Percentiles rank a stretch among this genome's conserved stretches.
Evolutionary conservation across 495 filamentous ascomycete species (phyloP).

Genomic region (Margaritispora aquatica): DNA sequence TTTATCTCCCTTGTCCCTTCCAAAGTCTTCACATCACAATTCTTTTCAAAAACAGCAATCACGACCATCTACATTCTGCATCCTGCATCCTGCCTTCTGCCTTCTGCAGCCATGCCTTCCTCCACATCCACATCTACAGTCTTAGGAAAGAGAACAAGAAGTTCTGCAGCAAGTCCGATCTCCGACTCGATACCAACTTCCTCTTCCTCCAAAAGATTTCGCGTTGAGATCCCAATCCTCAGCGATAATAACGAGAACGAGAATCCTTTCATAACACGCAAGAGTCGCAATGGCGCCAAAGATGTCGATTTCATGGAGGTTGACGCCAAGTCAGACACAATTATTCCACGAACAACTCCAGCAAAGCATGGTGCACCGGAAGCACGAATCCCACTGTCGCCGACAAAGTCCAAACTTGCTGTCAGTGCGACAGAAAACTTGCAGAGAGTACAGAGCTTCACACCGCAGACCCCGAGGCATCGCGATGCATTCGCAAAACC

Average conservation of each 20-base stretch:
- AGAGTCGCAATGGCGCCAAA: background rate
- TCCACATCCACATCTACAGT: too few relatives aligned
- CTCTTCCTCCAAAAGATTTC: constrained; percentile 25
- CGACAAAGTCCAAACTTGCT: constrained; percentile 9
- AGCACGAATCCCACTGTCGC: constrained; percentile 8
- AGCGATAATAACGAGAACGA: constrained; percentile 43
- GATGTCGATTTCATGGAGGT: constrained; percentile 19
- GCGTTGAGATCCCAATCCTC: constrained; percentile 25
- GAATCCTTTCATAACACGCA: constrained; percentile 37
- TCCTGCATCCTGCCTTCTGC: too few relatives aligned
- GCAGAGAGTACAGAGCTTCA: constrained; percentile 20
- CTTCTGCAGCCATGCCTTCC: constrained; percentile 17
- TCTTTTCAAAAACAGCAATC: background rate
- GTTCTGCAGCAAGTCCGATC: constrained; percentile 51
- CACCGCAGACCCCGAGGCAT: constrained; percentile 61
- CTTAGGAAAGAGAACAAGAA: constrained; percentile 68
- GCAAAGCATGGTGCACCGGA: constrained; percentile 5
- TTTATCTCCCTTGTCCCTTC: background rate
- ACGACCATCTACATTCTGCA: constrained; percentile 8
- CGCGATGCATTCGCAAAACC: constrained; percentile 59
- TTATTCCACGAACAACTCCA: constrained; percentile 15
- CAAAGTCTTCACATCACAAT: too few relatives aligned
- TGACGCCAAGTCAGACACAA: constrained; percentile 19
- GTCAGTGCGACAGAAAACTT: constrained; percentile 13
- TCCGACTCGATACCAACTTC: constrained; percentile 15